Base-by-base conservation (phyloP, 345 rosid species). In the Camelina hispida region DNA sequence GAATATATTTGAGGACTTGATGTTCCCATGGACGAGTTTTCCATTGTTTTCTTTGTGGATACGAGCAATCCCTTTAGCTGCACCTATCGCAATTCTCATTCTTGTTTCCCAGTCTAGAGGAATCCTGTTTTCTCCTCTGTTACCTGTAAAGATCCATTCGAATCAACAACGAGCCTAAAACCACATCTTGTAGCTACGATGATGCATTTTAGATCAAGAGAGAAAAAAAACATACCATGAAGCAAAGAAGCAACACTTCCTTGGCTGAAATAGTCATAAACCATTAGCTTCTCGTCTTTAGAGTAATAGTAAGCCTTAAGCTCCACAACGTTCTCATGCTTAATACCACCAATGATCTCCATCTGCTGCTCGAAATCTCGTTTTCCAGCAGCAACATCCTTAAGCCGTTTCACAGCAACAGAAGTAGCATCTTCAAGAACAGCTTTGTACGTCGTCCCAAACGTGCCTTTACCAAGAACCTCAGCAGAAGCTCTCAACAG, bases 401-500 rank as follows among this genome's bases (percentile, higher is more conserved):
- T 95, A 79, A 95, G 86, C 74, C 99, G 81, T 76, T 95, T 95
- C 73, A 92, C 98, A 69, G 93, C 97, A 32, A 95, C 98, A 0
- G 97, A 89, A 32, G 83, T 80, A 0, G 78, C 80, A 62, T 80
- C 83, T 18, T 80, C 83, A 13, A 80, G 74, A 46, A 75, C 77
- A 0, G 98, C 99, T 81, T 87, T 95, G 50, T 95, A 95, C 37
- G 99, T 85, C 40, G 85, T 89, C 16, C 99, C 98, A 54, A 92
- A 92, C 10, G 99, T 89, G 46, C 99, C 99, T 58, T 95, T 95
- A 18, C 98, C 99, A 68, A 95, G 79, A n/a, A 95, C 97, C 78
- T 95, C 99, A 14, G 98, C 98, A 12, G 98, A 95, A 62, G 99
- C 99, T 75, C 98, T 89, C 84, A 95, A 79, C 6, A 95, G 81